Conservation (phyloP, 495 filamentous ascomycete genomes). For the Aspergillus steynii region DNA sequence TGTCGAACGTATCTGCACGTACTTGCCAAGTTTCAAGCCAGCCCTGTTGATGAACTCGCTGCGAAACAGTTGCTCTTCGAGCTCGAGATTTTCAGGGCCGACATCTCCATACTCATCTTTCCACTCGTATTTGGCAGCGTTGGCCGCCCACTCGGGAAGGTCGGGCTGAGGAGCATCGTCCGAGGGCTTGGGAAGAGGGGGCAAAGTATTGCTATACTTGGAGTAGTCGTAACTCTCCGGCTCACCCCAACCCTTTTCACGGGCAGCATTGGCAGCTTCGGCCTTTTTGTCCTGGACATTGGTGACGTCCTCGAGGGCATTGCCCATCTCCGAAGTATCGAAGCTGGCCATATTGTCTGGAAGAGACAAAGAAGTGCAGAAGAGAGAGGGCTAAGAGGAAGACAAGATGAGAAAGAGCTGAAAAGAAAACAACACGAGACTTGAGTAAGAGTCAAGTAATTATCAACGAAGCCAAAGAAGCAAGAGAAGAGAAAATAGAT, state of each 20-base stretch:
- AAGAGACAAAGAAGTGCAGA: conserved; percentile 2
- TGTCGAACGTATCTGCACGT: conserved; percentile 15
- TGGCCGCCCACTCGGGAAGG: conserved; percentile 52
- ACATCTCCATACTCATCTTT: conserved; percentile 82
- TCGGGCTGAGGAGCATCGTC: conserved; percentile 20
- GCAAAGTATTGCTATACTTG: conserved; percentile 41
- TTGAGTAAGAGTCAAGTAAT: background rate
- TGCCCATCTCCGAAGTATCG: conserved; percentile 23
- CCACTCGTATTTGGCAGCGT: conserved; percentile 76
- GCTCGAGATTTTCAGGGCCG: conserved; percentile 62
- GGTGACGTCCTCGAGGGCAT: conserved; percentile 39
- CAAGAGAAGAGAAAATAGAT: background rate
- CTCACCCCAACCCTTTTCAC: conserved; percentile 53
- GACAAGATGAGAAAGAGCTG: background rate
- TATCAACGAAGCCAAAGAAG: background rate
- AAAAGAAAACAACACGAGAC: conserved; percentile 2
- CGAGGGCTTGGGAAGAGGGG: conserved; percentile 25
- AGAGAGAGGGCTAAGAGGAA: conserved; percentile 2
- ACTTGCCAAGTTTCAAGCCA: conserved; percentile 45
- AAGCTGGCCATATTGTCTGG: conserved; percentile 22
- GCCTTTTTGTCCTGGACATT: conserved; percentile 30
- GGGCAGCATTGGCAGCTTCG: conserved; percentile 32
- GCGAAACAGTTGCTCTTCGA: conserved; percentile 76
- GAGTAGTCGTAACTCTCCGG: conserved; percentile 56
- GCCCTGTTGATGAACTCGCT: conserved; percentile 43